Evolutionary conservation across 768 basidiomycete species (phyloP), one percentile per base, ranked within the genome.

Genomic region (Phylloporus sp.): DNA sequence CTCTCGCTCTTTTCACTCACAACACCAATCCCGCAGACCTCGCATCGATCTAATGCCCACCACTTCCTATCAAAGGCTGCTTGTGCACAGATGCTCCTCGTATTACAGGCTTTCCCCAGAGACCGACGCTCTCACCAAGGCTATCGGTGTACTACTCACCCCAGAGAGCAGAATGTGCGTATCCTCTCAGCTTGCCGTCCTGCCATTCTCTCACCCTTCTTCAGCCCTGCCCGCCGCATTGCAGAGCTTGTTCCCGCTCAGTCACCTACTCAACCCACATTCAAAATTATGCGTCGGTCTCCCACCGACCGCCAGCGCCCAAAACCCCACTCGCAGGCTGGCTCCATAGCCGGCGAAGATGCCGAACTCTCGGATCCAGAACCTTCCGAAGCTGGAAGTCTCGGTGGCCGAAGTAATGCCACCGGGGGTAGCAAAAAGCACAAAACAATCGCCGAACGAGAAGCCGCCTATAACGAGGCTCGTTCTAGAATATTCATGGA

Each of bases 401-500:
- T 82, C 20, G 86, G 85, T 47, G 84, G 81, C 18, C 78, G 83
- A 45, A 86, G 85, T 65, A 86, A 77, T 60, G 72, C 78, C 20
- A 80, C 83, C 5, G 79, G 78, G 43, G 74, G 79, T 54, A 78
- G 70, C 60, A 89, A 85, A 73, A 84, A 86, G 63, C 78, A 79
- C 27, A 81, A 82, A 73, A 91, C 91, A 2, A 84, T 93, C 22
- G 86, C 88, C 61, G 85, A 93, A 66, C 85, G 91, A 28, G 89
- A 88, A 63, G 91, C 88, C 0, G 91, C 89, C n/a, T 93, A 93
- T 59, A 87, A 88, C 47, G 84, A 89, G 68, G 91, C 91, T 26
- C 81, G 91, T 41, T 85, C 82, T 32, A 80, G 91, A 50, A 93
- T 93, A 58, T 93, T 93, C 72, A 86, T 88, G 81, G 85, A 72